Base-by-base conservation (phyloP, 441 rosid species). In the Populus hybrid region DNA sequence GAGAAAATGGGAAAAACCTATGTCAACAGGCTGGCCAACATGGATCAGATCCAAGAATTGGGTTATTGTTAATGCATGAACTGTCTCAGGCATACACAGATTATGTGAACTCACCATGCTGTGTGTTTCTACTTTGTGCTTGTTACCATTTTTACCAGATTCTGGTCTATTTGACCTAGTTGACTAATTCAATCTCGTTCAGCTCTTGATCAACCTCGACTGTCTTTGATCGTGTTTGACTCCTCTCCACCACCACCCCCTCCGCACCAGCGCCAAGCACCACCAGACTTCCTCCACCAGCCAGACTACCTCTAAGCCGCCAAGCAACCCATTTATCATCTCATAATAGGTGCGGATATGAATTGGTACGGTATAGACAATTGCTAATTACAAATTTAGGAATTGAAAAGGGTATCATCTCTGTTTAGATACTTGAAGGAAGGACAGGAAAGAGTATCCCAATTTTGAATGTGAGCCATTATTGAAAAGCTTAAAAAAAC, bases 21-120 rank as follows among this genome's bases (percentile, higher is more conserved):
- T n/a, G n/a, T 40, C 2, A 66, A 72, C 68, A 78, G 80, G 76
- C 76, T 72, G 76, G 76, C 72, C 64, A 72, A 32, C 38, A 46
- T 34, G 50, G 64, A 66, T 67, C 70, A 66, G 75, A 78, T 78
- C 80, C 71, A 21, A 46, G 28, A 59, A 3, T 35, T 75, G 26
- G 12, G 40, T n/a, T 14, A 24, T 4, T 3, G 6, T 26, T 57
- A 10, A 66, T 46, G 28, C 30, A 75, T 40, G n/a, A 16, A 35
- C 69, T 12, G 6, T 46, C 18, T 46, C 5, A 46, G 53, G 53
- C 18, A 12, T 46, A 2, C 18, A 11, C 53, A 12, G 53, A 46
- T 16, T 53, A 53, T 6, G 61, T 53, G 61, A 53, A 53, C 18
- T 53, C n/a, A 50, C 59, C 59, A 50, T 50, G 59, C 59, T 5